These are phyloP conservation scores for Phytopythium boreale DNA, from an alignment of 352 stramenopile species.

Conservation along the genomic window DNA sequence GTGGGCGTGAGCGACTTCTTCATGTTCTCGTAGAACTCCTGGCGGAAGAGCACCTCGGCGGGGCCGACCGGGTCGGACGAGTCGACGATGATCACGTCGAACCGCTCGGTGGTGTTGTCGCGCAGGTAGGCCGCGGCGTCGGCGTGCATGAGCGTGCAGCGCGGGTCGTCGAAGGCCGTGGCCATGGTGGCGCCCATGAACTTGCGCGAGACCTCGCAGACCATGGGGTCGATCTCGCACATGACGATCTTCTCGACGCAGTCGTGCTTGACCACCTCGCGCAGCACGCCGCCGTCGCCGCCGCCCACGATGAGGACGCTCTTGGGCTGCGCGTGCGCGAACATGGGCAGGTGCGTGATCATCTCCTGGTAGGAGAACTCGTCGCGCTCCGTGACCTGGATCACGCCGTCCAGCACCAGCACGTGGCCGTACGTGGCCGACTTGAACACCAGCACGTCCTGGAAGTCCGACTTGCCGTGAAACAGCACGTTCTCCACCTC, in stretches of 20 bases:
- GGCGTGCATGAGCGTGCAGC: constrained; percentile 92
- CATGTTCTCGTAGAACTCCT: constrained; percentile 95
- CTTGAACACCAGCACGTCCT: constrained; percentile 99
- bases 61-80: constrained; percentile 95
- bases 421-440: constrained; percentile 97
- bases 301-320: constrained; percentile 97
- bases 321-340: constrained; percentile 94
- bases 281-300: constrained; percentile 96
- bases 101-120: constrained; percentile 78
- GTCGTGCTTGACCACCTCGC: constrained; percentile 94
- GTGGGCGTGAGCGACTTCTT: constrained; percentile 85
- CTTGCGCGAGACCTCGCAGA: constrained; percentile 95
- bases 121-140: constrained; percentile 90
- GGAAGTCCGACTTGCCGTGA: constrained; percentile 95
- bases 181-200: constrained; percentile 90
- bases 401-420: constrained; percentile 98
- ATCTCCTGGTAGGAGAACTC: constrained; percentile 99
- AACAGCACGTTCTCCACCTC: constrained; percentile 94
- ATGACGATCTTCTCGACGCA: constrained; percentile 96
- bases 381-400: constrained; percentile 98
- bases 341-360: constrained; percentile 98
- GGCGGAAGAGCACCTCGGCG: constrained; percentile 93
- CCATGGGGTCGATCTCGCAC: constrained; percentile 98
- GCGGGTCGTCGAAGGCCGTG: constrained; percentile 94
- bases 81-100: constrained; percentile 98